Percentiles rank a stretch among this genome's conserved stretches.
phyloP scores from a whole-genome alignment of 257 asterid species.

The Henckelia pumila region DNA sequence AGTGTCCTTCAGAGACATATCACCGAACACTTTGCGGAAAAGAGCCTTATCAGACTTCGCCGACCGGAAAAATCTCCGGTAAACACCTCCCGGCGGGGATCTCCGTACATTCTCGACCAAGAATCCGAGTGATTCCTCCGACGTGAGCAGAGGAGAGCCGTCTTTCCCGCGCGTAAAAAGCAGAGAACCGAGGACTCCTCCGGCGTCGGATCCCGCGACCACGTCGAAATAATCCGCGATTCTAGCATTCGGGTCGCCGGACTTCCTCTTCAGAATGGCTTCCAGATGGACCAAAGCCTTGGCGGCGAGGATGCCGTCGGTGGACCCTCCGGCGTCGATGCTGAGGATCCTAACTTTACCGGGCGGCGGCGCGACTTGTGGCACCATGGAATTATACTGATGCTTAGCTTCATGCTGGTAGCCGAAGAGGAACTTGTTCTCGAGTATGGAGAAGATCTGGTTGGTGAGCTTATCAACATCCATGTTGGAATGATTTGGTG shows the following conservation, averaged over 20 bases:
- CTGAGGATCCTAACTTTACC: conserved; percentile 70
- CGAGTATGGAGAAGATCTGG: conserved; percentile 81
- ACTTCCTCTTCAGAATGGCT: conserved; percentile 39
- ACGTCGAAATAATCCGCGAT: conserved; percentile 74
- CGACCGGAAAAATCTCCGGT: conserved; percentile 27
- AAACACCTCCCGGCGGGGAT: conserved; percentile 25
- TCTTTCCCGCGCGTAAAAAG: conserved; percentile 55
- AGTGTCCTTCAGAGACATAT: conserved; percentile 56
- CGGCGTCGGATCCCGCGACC: conserved; percentile 69
- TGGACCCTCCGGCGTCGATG: conserved; percentile 67
- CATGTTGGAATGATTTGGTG: conserved; percentile 14
- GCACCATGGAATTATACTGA: not conserved
- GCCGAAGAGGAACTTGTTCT: conserved; percentile 82
- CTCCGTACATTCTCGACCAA: conserved; percentile 31
- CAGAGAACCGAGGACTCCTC: conserved; percentile 64
- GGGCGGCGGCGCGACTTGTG: conserved; percentile 26
- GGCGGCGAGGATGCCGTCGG: conserved; percentile 64
- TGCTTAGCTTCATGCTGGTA: conserved; percentile 17
- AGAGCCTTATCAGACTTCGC: conserved; percentile 27
- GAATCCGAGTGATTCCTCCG: conserved; percentile 51
- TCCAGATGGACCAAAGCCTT: conserved; percentile 53
- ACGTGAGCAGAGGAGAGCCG: conserved; percentile 49
- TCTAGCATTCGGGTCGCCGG: conserved; percentile 52
- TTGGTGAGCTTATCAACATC: conserved; percentile 50
- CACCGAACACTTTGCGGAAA: conserved; percentile 43